A percentile compares a stretch with the other conserved stretches of the same genome.
Conservation (phyloP, 163 green algal genomes). For the Trebouxia gelatinosa region DNA sequence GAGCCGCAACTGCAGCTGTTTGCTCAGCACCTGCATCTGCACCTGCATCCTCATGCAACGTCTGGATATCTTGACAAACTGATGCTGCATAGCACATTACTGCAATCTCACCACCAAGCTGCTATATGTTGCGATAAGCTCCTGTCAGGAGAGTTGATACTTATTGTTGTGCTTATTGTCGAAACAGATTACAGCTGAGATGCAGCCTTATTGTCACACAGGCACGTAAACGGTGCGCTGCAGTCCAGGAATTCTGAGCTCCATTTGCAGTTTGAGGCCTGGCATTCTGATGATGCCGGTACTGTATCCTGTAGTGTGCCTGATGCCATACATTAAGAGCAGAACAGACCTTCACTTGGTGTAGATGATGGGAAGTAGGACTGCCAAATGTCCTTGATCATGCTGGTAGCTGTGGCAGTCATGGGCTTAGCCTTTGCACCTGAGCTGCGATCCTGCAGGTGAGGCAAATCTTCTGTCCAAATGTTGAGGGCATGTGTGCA, state of each 20-base stretch:
- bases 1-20: constrained; percentile 6
- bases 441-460: constrained; percentile 50
- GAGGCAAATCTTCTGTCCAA: too few relatives aligned
- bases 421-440: constrained; percentile 65
- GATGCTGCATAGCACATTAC: background rate
- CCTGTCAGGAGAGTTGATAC: background rate
- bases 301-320: too few relatives aligned
- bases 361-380: constrained; percentile 68
- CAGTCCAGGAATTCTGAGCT: background rate
- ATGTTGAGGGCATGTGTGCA: too few relatives aligned
- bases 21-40: background rate
- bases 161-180: too few relatives aligned
- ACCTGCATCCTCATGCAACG: background rate
- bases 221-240: background rate
- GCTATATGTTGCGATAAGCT: background rate
- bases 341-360: background rate
- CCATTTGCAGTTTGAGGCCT: background rate
- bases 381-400: constrained; percentile 82
- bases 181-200: background rate
- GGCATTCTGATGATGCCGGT: background rate
- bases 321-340: background rate
- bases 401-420: constrained; percentile 82
- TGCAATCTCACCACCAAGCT: background rate
- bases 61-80: background rate
- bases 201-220: background rate